Conservation (phyloP, 2,329 filamentous ascomycete species). For the Drechslerella coelobrocha region DNA sequence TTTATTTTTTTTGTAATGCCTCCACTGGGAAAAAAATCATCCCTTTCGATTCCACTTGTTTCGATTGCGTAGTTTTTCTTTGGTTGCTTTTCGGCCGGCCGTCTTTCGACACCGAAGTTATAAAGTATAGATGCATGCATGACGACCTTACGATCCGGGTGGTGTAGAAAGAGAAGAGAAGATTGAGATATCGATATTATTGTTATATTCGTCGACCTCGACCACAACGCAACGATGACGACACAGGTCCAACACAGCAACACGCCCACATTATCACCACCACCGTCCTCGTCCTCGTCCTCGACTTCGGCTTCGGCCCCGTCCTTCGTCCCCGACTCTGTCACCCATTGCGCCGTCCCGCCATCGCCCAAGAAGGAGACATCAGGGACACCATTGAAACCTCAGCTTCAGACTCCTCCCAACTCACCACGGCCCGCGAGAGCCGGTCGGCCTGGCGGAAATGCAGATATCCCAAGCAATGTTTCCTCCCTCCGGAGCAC, state of each 20-base stretch:
- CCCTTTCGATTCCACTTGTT: too few species aligned
- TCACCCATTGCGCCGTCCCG: slow-evolving; percentile 39
- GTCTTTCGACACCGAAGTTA: neutral
- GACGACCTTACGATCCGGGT: too few species aligned
- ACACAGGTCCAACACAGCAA: slow-evolving; percentile 47
- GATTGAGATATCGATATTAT: too few species aligned
- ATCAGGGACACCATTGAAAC: neutral
- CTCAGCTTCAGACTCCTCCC: slow-evolving; percentile 23
- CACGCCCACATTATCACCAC: too few species aligned
- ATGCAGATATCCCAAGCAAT: slow-evolving; percentile 11
- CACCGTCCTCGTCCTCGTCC: too few species aligned
- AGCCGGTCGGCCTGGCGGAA: slow-evolving; percentile 13
- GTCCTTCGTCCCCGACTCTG: slow-evolving; percentile 33
- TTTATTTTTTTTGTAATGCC: neutral
- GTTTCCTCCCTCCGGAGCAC: slow-evolving; percentile 10
- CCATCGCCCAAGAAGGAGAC: slow-evolving; percentile 4
- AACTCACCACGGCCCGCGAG: slow-evolving; percentile 6
- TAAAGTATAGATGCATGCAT: too few species aligned
- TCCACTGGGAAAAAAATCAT: too few species aligned
- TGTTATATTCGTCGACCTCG: neutral
- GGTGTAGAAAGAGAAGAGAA: too few species aligned
- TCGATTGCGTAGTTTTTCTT: too few species aligned
- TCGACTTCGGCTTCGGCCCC: too few species aligned
- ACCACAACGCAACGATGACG: slow-evolving; percentile 38
- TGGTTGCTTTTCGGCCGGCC: neutral